Conservation (phyloP, 164 flowering plant genomes). For the Stephania cephalantha region DNA sequence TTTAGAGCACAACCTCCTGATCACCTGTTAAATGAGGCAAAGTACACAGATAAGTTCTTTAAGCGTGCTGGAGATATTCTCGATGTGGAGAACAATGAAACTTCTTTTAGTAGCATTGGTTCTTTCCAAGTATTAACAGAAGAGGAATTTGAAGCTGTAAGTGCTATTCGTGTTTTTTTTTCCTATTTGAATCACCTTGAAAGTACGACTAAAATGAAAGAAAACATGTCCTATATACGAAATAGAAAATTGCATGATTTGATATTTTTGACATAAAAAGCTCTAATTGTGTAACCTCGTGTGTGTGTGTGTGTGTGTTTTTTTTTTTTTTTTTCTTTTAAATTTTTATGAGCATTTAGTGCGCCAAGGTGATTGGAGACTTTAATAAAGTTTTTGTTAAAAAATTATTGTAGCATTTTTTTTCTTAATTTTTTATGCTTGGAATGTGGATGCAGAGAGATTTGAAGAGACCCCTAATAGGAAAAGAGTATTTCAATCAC, state of each 20-base stretch:
- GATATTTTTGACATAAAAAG: neutral
- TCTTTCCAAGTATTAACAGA: slow-evolving; percentile 60
- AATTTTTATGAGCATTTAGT: neutral
- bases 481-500: slow-evolving; percentile 79
- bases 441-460: slow-evolving; percentile 54
- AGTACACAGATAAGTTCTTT: slow-evolving; percentile 80
- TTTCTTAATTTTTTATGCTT: slow-evolving; percentile 5
- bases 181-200: neutral
- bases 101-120: slow-evolving; percentile 40
- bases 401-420: neutral
- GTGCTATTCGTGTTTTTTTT: slow-evolving; percentile 21
- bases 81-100: slow-evolving; percentile 38
- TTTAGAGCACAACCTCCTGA: slow-evolving; percentile 94
- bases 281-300: neutral
- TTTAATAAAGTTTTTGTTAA: neutral
- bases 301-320: neutral
- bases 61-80: slow-evolving; percentile 62
- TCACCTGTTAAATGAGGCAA: slow-evolving; percentile 74
- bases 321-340: too few relatives aligned
- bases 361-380: neutral
- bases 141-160: slow-evolving; percentile 92
- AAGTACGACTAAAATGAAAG: too few relatives aligned
- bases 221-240: neutral
- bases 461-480: slow-evolving; percentile 72
- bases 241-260: neutral